A percentile compares a stretch with the other conserved stretches of the same genome.
Evolutionary conservation across 2,329 filamentous ascomycete species (phyloP).

Genomic region (Ilyonectria sp.): DNA sequence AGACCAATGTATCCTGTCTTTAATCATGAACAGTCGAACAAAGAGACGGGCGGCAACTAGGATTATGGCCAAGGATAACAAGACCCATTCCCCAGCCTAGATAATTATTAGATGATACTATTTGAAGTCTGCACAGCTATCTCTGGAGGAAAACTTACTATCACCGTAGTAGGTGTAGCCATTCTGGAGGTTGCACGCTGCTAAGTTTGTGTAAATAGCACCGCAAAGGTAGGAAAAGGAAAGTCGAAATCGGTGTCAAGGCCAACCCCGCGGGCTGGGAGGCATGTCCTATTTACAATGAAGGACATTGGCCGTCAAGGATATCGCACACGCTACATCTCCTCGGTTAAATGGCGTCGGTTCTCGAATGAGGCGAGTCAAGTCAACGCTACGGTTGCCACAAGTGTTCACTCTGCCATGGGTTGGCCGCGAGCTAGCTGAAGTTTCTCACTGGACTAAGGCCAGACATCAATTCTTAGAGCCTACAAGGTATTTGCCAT

Average conservation of each 20-base stretch:
- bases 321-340: background rate
- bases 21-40: slow-evolving; percentile 21
- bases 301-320: background rate
- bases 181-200: background rate
- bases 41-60: slow-evolving; percentile 15
- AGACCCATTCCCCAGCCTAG: slow-evolving; percentile 21
- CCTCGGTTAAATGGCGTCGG: background rate
- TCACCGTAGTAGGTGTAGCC: background rate
- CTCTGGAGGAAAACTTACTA: background rate
- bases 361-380: background rate
- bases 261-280: background rate
- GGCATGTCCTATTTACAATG: background rate
- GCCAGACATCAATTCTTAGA: background rate
- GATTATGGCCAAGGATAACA: slow-evolving; percentile 14
- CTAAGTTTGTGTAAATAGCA: background rate
- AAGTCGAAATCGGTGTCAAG: background rate
- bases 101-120: background rate
- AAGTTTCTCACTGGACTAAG: background rate
- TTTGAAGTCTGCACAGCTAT: background rate
- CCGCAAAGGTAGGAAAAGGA: background rate
- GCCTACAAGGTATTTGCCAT: background rate
- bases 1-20: slow-evolving; percentile 12
- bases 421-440: background rate
- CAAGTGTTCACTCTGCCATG: background rate
- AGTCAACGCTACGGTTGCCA: background rate